Evolutionary conservation across 352 stramenopile genomes (phyloP), one percentile per base, ranked within the genome.

Genomic region (Phytophthora melonis): DNA sequence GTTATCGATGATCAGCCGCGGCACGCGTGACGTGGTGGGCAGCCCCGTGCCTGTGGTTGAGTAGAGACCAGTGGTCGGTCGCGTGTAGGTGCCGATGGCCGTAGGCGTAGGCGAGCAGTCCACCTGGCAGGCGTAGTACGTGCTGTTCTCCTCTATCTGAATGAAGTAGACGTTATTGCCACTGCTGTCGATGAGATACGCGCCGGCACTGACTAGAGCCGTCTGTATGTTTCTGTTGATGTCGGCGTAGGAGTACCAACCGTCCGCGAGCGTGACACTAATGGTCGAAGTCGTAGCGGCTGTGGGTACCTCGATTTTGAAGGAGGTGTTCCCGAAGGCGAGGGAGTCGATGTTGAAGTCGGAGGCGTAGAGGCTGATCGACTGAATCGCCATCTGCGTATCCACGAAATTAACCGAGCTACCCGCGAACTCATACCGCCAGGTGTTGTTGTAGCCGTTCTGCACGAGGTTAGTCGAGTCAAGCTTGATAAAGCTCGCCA

Each of bases 81-180:
- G 41, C 18, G 64, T 71, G 13, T n/a, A 71, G 21, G 41, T 49
- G 13, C 55, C 55, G 3, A 39, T 41, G 1, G 16, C 2, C 11
- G 61, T 68, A 11, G 68, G 68, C 0, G 63, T 71, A 18, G 68
- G 2, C 0, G 49, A 61, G n/a, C 21, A 65, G 27, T 71, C 68
- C 0, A 72, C 2, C 47, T 75, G 63, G 55, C 49, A 56, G 1
- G 57, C 36, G 14, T 72, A 72, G 61, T 72, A 72, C 0, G 56
- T 52, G 6, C 23, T 60, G 25, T 75, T 75, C 13, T 75, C 68
- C 0, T 5, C 16, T 7, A 70, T 0, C 32, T 75, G 36, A 11
- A 71, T 41, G 19, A 64, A 75, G n/a, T 62, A 72, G 0, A 72
- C 65, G 6, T 72, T 72, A 1, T 72, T n/a, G 5, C 57, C 57